Evolutionary conservation across 2,329 filamentous ascomycete species (phyloP).

Genomic region (Aspergillus jensenii): DNA sequence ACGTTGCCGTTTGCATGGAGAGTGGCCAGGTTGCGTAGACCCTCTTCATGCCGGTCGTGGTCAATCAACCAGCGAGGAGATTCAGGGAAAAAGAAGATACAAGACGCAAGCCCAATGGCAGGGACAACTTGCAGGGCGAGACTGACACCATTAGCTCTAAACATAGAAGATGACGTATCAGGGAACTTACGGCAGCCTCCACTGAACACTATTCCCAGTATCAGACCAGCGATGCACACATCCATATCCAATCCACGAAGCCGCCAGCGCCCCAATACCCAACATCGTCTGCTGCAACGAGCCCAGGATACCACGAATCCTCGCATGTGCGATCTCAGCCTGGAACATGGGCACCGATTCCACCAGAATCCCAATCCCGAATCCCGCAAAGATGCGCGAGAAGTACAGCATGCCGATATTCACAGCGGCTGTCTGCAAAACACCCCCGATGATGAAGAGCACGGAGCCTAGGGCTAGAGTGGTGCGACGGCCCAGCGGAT

Average conservation of each 20-base stretch:
- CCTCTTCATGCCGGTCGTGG: constrained; percentile 10
- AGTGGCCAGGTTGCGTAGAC: neutral
- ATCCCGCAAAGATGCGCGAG: constrained; percentile 3
- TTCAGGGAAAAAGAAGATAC: constrained; percentile 10
- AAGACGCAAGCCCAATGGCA: constrained; percentile 7
- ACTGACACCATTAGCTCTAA: neutral
- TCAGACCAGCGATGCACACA: constrained; percentile 4
- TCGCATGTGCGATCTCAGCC: constrained; percentile 9
- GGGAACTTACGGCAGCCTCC: constrained; percentile 1
- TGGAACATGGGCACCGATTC: constrained; percentile 6
- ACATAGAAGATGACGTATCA: no score
- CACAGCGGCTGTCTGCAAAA: neutral
- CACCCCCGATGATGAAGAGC: constrained; percentile 3
- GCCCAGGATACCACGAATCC: constrained; percentile 1
- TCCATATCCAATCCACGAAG: constrained; percentile 11
- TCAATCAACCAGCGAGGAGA: constrained; percentile 10
- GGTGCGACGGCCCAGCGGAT: constrained; percentile 3
- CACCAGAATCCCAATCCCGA: constrained; percentile 6
- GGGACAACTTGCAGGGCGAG: constrained; percentile 6
- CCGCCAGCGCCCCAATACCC: neutral
- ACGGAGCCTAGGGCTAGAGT: constrained; percentile 3
- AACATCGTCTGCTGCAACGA: constrained; percentile 8
- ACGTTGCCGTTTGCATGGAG: constrained; percentile 8
- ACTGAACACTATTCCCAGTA: constrained; percentile 6
- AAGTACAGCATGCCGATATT: constrained; percentile 9